Conservation (phyloP, 2,329 filamentous ascomycete genomes). For the Harringtonia aguacate region DNA sequence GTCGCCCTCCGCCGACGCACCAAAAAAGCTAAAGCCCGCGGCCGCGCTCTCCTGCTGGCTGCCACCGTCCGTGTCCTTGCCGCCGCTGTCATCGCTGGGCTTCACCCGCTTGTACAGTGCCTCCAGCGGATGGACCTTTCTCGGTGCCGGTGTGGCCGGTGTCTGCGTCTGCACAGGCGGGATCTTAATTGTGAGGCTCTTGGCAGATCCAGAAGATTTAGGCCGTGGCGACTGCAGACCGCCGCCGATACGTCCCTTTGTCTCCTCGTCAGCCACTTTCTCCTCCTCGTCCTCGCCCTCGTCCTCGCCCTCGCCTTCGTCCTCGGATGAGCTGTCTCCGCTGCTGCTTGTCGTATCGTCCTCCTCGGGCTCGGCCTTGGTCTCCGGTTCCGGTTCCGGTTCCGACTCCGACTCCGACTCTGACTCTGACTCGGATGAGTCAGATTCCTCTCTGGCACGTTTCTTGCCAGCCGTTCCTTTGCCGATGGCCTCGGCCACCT, state of each 20-base stretch:
- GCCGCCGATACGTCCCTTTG: conserved; percentile 1
- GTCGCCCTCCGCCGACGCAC: conserved; percentile 33
- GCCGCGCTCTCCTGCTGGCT: conserved; percentile 34
- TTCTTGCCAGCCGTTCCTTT: not conserved
- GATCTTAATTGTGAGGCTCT: conserved; percentile 44
- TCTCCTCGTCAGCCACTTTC: not conserved
- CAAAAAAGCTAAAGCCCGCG: conserved; percentile 72
- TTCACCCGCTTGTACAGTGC: conserved; percentile 75
- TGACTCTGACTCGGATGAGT: no score
- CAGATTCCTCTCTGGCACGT: not conserved
- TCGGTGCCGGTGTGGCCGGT: conserved; percentile 25
- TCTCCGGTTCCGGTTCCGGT: not conserved
- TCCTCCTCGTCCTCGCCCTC: conserved; percentile 10
- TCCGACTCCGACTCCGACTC: not conserved
- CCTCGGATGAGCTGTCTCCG: conserved; percentile 13
- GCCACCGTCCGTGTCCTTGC: conserved; percentile 2
- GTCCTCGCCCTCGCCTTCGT: not conserved
- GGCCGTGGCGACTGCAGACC: conserved; percentile 25
- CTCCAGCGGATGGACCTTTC: conserved; percentile 72
- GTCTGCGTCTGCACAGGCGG: conserved; percentile 19
- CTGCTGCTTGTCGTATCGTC: conserved; percentile 13
- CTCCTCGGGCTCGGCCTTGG: not conserved
- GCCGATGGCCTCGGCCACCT: not conserved
- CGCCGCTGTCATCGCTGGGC: conserved; percentile 17
- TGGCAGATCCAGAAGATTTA: conserved; percentile 38